Base-by-base conservation (phyloP, 345 rosid species). In the Bruguiera sexangula region DNA sequence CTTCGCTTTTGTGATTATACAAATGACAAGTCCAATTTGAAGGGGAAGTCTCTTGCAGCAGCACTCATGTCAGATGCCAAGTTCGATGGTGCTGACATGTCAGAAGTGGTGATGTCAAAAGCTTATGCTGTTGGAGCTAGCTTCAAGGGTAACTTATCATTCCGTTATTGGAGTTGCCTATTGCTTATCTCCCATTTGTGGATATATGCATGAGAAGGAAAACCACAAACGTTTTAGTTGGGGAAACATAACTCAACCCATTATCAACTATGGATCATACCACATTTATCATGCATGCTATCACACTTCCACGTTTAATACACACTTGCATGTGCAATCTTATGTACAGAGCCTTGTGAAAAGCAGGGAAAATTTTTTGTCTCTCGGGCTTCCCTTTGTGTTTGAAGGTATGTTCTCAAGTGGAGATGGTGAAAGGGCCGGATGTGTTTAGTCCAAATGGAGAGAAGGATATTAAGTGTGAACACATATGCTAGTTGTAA, bases 51-150 rank as follows among this genome's bases (percentile, higher is more conserved):
- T 65, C 96, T 94, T 55, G 82, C 97, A 0, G 97, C 98, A 4
- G 98, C 97, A 5, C 93, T 94, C 37, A 91, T 94, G 97, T 84
- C 97, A 1, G 95, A 74, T 19, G 97, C 98, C 74, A 94, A 94
- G 82, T 94, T 94, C 65, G 98, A 94, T 79, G 98, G 97, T 63
- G 98, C 98, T 2, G 96, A 94, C 72, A 94, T 91, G 97, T 31
- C 97, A 11, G 98, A 91, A 78, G 98, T 89, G 10, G 90, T 94
- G n/a, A 94, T 94, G 97, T 94, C 97, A 20, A 94, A 94, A 83
- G 98, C 98, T 63, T 91, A 88, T 64, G 98, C 98, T 53, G 98
- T 84, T 7, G 97, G 88, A 80, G 98, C 97, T 67, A 94, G 98
- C 85, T 94, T 94, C 79, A 87, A 88, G 70, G 97, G 98, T 91